Conservation (phyloP, 257 asterid genomes). For the Rhazya stricta region DNA sequence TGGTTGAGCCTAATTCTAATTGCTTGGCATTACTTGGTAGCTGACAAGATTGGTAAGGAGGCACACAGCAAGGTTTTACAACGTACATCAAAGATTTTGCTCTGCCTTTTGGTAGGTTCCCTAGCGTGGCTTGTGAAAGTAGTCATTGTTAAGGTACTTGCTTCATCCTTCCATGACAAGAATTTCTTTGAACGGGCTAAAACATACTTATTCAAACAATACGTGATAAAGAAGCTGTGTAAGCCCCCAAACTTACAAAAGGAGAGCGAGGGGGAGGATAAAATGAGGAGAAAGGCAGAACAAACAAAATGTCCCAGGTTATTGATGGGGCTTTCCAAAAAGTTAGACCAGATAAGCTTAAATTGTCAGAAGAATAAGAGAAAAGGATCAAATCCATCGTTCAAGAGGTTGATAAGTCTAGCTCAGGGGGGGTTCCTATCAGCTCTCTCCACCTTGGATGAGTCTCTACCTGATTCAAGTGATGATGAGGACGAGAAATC, state of each 20-base stretch:
- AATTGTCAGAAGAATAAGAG: background rate
- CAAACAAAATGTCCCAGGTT: background rate
- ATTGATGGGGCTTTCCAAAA: background rate
- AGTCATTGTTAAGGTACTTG: slow-evolving; percentile 22
- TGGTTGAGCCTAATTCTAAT: slow-evolving; percentile 26
- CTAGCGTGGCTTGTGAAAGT: slow-evolving; percentile 25
- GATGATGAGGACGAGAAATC: slow-evolving; percentile 12
- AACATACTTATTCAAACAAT: slow-evolving; percentile 5
- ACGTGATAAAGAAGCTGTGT: background rate
- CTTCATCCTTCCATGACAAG: slow-evolving; percentile 26
- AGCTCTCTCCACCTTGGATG: background rate
- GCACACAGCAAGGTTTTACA: slow-evolving; percentile 8
- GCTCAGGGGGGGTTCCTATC: background rate
- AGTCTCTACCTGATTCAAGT: slow-evolving; percentile 7
- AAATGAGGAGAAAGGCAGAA: background rate
- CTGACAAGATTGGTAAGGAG: slow-evolving; percentile 19
- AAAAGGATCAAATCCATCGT: background rate
- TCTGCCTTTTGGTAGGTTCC: slow-evolving; percentile 22
- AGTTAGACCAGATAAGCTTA: background rate
- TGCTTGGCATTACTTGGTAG: slow-evolving; percentile 28
- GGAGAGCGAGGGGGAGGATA: background rate
- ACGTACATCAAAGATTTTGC: slow-evolving; percentile 15
- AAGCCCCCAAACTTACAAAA: background rate
- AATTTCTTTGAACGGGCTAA: slow-evolving; percentile 26
- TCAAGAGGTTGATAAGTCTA: background rate